A percentile compares a stretch with the other conserved stretches of the same genome.
These are phyloP conservation scores for Juglanconis oblonga DNA, from an alignment of 2,329 filamentous ascomycete species.

Conservation along the genomic window DNA sequence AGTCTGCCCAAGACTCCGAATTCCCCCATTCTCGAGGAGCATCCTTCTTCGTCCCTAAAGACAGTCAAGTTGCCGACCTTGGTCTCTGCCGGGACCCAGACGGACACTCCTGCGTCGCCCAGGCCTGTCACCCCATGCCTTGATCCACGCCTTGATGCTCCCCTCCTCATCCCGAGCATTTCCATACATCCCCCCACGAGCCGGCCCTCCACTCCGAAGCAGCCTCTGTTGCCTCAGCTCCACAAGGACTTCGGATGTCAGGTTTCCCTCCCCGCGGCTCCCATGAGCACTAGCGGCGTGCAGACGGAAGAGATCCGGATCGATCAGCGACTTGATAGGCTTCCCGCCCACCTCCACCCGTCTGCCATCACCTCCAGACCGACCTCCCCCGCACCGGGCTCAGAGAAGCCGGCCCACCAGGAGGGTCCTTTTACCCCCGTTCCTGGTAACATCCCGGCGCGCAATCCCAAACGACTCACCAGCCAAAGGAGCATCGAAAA, in stretches of 20 bases:
- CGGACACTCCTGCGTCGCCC: conserved; percentile 39
- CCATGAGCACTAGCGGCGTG: conserved; percentile 53
- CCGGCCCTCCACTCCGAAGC: conserved; percentile 73
- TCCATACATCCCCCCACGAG: conserved; percentile 86
- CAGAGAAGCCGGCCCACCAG: conserved; percentile 27
- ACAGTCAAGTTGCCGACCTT: conserved; percentile 33
- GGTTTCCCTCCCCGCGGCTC: conserved; percentile 55
- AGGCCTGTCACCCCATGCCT: conserved; percentile 19
- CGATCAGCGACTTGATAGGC: conserved; percentile 70
- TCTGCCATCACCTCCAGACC: conserved; percentile 67
- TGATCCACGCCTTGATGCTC: conserved; percentile 31
- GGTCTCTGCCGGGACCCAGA: conserved; percentile 62
- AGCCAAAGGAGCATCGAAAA: conserved; percentile 45
- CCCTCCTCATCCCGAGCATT: conserved; percentile 73
- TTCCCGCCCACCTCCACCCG: conserved; percentile 76
- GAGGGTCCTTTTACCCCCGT: conserved; percentile 46
- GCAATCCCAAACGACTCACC: conserved; percentile 57
- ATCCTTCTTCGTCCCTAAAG: conserved; percentile 23
- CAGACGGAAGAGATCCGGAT: conserved; percentile 92
- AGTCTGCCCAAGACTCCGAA: conserved; percentile 66
- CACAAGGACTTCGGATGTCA: conserved; percentile 82
- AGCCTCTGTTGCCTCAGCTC: conserved; percentile 73
- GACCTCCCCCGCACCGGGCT: conserved; percentile 45
- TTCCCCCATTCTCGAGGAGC: conserved; percentile 40
- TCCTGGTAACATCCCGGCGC: conserved; percentile 53